Evolutionary conservation across 148 eudicot genomes (phyloP).

Genomic region (Rhododendron mucronatum): DNA sequence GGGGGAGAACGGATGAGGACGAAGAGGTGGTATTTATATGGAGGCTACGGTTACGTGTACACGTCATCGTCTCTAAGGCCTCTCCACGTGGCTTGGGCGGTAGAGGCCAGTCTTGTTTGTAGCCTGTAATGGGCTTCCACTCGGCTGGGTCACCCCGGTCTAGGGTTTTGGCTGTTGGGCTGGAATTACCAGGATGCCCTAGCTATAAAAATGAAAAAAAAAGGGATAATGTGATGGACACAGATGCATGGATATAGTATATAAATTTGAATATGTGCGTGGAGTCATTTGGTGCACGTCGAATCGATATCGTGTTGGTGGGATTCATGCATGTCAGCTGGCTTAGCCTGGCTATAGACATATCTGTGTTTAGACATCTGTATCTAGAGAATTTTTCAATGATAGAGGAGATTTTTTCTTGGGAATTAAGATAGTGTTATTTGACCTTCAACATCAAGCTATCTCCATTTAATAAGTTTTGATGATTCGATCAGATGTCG

Average conservation of each 20-base stretch:
- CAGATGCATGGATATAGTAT: no score
- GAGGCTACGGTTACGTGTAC: constrained; percentile 52
- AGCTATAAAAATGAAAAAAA: no score
- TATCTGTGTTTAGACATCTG: neutral
- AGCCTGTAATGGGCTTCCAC: neutral
- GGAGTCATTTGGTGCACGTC: neutral
- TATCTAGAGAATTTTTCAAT: no score
- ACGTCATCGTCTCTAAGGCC: constrained; percentile 36
- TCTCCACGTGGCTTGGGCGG: constrained; percentile 42
- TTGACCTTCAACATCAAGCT: neutral
- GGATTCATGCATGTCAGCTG: neutral
- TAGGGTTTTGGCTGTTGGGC: neutral
- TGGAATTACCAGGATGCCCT: neutral
- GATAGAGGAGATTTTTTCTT: neutral
- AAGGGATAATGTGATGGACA: no score
- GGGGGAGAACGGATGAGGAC: constrained; percentile 30
- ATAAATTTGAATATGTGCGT: neutral
- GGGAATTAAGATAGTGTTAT: neutral
- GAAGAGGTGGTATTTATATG: constrained; percentile 44
- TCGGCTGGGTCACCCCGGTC: neutral
- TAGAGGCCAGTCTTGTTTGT: constrained; percentile 14
- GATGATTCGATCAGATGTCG: neutral
- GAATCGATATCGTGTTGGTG: neutral
- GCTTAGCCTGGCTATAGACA: neutral
- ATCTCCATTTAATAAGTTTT: neutral